phyloP scores from a whole-genome alignment of 768 basidiomycete species.

The Amanita brunnescens region DNA sequence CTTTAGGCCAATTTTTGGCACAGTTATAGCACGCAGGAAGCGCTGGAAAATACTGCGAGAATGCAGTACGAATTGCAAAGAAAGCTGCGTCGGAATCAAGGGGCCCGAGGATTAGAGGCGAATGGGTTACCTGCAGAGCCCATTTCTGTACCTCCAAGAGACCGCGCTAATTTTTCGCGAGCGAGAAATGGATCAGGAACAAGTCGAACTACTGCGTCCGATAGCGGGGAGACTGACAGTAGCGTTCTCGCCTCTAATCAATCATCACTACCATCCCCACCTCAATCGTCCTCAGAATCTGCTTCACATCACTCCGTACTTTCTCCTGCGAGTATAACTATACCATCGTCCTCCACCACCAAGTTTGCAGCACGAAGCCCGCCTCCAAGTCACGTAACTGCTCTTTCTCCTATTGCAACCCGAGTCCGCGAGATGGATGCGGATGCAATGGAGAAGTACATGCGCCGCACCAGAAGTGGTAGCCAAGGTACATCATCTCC shows the following conservation, averaged over 20 bases:
- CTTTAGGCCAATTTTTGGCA: conserved; percentile 2
- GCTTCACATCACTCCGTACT: conserved; percentile 24
- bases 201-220: conserved; percentile 68
- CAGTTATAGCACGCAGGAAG: conserved; percentile 69
- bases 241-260: conserved; percentile 34
- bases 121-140: conserved; percentile 33
- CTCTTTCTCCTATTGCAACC: conserved; percentile 68
- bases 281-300: conserved; percentile 43
- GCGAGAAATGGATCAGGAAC: conserved; percentile 78
- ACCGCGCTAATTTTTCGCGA: conserved; percentile 37
- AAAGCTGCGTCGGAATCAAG: conserved; percentile 61
- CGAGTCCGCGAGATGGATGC: conserved; percentile 81
- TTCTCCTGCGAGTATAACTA: conserved; percentile 22
- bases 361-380: conserved; percentile 28
- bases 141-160: conserved; percentile 37
- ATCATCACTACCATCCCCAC: conserved; percentile 53
- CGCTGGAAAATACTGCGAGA: conserved; percentile 74
- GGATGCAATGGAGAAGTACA: conserved; percentile 81
- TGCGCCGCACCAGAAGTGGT: conserved; percentile 74
- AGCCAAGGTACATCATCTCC: conserved; percentile 69
- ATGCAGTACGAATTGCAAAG: conserved; percentile 74
- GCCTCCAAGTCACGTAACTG: conserved; percentile 29
- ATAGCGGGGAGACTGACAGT: conserved; percentile 57
- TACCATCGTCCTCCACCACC: conserved; percentile 24
- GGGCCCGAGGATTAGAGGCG: conserved; percentile 58